Percentiles rank a stretch among this genome's conserved stretches.
Evolutionary conservation across 495 filamentous ascomycete species (phyloP).

Genomic region (Xylaria longipes): DNA sequence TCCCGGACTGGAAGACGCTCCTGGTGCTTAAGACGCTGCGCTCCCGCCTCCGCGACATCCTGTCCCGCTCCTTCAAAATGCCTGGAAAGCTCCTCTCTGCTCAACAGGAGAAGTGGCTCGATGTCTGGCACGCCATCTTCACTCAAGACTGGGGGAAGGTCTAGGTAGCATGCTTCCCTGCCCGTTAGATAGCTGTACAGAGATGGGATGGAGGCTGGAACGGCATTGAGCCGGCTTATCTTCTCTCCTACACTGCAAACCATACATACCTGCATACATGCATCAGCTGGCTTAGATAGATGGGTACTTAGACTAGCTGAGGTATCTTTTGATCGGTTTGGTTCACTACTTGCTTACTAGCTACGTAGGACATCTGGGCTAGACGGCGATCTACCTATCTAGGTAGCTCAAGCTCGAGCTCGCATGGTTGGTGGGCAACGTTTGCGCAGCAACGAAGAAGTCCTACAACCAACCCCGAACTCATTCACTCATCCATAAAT

Average conservation of each 20-base stretch:
- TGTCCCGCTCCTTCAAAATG: conserved; percentile 70
- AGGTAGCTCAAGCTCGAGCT: not conserved
- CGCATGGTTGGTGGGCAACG: not conserved
- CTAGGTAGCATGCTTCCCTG: not conserved
- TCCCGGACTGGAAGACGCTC: conserved; percentile 90
- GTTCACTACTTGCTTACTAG: not conserved
- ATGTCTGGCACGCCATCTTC: conserved; percentile 67
- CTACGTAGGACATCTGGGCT: not conserved
- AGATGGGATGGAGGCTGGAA: too few species aligned
- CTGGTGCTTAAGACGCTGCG: conserved; percentile 82
- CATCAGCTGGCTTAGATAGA: not conserved
- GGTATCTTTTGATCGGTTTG: not conserved
- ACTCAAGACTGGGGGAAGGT: conserved; percentile 36
- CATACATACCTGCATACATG: not conserved
- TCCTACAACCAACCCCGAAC: not conserved
- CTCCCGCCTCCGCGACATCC: conserved; percentile 68
- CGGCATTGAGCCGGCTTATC: too few species aligned
- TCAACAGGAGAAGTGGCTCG: conserved; percentile 75
- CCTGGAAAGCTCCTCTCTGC: conserved; percentile 74
- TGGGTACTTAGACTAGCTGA: not conserved
- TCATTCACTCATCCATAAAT: not conserved
- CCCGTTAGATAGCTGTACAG: not conserved
- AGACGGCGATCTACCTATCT: not conserved
- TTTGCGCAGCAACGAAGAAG: not conserved
- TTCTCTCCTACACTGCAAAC: too few species aligned